These are phyloP conservation scores for Rhizodiscina lignyota DNA, from an alignment of 495 filamentous ascomycete genomes.

Conservation along the genomic window DNA sequence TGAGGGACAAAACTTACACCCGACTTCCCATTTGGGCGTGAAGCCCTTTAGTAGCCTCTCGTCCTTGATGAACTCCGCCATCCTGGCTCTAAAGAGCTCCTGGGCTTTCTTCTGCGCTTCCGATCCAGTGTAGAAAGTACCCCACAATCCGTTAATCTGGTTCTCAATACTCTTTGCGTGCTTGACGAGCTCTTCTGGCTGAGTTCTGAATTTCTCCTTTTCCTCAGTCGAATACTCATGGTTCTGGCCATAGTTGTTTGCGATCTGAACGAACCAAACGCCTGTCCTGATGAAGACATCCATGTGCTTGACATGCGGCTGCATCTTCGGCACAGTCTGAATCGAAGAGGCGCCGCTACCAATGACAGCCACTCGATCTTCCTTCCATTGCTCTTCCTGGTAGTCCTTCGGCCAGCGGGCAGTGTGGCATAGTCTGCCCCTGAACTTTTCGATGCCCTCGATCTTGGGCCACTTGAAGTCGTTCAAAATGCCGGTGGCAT, in stretches of 20 bases:
- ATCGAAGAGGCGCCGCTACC: slow-evolving; percentile 41
- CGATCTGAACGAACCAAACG: slow-evolving; percentile 52
- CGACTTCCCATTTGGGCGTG: slow-evolving; percentile 19
- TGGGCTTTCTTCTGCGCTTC: slow-evolving; percentile 36
- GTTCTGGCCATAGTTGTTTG: slow-evolving; percentile 23
- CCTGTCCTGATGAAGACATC: slow-evolving; percentile 49
- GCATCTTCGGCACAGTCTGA: slow-evolving; percentile 35
- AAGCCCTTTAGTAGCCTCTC: slow-evolving; percentile 23
- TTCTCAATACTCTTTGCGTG: slow-evolving; percentile 26
- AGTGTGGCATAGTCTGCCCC: slow-evolving; percentile 25
- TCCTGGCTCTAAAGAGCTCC: slow-evolving; percentile 36
- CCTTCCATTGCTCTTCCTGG: slow-evolving; percentile 36
- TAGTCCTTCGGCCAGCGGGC: slow-evolving; percentile 39
- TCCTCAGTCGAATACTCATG: slow-evolving; percentile 35
- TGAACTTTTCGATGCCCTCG: slow-evolving; percentile 12
- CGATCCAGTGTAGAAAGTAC: slow-evolving; percentile 17
- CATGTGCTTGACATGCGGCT: slow-evolving; percentile 38
- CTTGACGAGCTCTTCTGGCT: slow-evolving; percentile 30
- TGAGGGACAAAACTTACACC: slow-evolving; percentile 3
- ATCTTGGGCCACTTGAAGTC: slow-evolving; percentile 14
- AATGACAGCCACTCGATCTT: slow-evolving; percentile 39
- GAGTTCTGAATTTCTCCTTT: slow-evolving; percentile 29
- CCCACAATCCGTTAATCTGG: slow-evolving; percentile 23
- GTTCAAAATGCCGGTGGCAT: slow-evolving; percentile 19
- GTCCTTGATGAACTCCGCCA: slow-evolving; percentile 23